Conservation (phyloP, 441 rosid genomes). For the Populus tomentosa region DNA sequence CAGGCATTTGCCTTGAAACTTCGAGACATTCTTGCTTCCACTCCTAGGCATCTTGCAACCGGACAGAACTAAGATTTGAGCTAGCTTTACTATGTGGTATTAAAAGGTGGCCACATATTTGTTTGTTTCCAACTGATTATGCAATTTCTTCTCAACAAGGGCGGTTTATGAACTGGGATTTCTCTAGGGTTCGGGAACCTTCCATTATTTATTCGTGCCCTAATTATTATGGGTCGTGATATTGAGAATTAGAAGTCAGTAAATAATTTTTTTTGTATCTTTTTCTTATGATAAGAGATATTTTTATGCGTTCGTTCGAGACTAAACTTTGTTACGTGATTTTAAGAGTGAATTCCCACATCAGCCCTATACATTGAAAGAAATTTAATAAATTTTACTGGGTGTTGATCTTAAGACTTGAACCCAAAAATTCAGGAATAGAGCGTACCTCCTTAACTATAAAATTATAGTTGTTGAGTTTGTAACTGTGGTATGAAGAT, state of each 20-base stretch:
- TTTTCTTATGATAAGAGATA: not conserved
- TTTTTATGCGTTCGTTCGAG: not conserved
- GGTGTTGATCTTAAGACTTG: not conserved
- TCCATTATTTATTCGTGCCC: no score
- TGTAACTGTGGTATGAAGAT: not conserved
- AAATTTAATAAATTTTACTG: not conserved
- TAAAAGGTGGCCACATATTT: no score
- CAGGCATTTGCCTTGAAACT: not conserved
- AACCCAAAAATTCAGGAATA: not conserved
- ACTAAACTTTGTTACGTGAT: not conserved
- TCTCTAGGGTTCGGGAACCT: no score
- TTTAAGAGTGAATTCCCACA: not conserved
- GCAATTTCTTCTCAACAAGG: no score
- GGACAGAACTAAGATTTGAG: not conserved
- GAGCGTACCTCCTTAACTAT: not conserved
- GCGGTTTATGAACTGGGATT: no score
- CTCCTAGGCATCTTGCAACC: conserved; percentile 19
- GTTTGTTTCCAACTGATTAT: no score
- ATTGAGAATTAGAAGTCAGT: not conserved
- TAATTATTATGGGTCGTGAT: no score
- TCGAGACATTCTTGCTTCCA: conserved; percentile 28
- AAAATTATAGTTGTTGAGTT: not conserved
- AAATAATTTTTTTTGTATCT: not conserved
- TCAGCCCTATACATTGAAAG: not conserved
- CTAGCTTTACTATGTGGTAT: not conserved